Percentiles rank a stretch among this genome's conserved stretches.
Conservation (phyloP, 2,329 filamentous ascomycete species). For the Aspergillus jensenii region DNA sequence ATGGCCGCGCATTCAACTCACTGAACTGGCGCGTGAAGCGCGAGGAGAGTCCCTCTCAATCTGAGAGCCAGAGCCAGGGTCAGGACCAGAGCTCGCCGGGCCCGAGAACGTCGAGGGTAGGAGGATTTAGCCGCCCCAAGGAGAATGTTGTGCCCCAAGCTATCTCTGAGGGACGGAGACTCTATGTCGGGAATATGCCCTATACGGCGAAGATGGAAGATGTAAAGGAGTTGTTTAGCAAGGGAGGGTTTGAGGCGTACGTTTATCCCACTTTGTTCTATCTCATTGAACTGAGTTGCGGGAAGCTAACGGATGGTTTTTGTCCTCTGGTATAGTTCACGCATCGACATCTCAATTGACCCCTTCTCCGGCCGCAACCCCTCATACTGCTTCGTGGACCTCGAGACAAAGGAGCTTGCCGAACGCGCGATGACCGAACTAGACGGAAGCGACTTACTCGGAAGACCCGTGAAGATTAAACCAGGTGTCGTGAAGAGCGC, state of each 20-base stretch:
- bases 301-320: neutral
- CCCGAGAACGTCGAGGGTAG: conserved; percentile 5
- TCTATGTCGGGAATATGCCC: conserved; percentile 57
- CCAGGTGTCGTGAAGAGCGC: conserved; percentile 60
- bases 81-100: conserved; percentile 30
- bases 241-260: conserved; percentile 39
- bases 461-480: conserved; percentile 63
- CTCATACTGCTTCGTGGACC: conserved; percentile 73
- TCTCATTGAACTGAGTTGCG: neutral
- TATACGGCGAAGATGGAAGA: conserved; percentile 55
- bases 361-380: conserved; percentile 68
- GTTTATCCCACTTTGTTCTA: conserved; percentile 1
- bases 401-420: conserved; percentile 58
- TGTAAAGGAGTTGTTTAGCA: conserved; percentile 49
- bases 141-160: conserved; percentile 33
- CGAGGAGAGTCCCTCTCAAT: conserved; percentile 34
- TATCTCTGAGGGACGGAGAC: conserved; percentile 43
- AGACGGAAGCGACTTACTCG: conserved; percentile 55
- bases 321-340: conserved; percentile 40
- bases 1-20: conserved; percentile 40
- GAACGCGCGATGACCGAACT: conserved; percentile 58
- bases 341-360: conserved; percentile 69
- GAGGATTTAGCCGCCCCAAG: conserved; percentile 29
- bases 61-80: conserved; percentile 25
- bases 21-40: conserved; percentile 44